phyloP scores from a whole-genome alignment of 768 basidiomycete species.

The Xerocomus spinulosus region DNA sequence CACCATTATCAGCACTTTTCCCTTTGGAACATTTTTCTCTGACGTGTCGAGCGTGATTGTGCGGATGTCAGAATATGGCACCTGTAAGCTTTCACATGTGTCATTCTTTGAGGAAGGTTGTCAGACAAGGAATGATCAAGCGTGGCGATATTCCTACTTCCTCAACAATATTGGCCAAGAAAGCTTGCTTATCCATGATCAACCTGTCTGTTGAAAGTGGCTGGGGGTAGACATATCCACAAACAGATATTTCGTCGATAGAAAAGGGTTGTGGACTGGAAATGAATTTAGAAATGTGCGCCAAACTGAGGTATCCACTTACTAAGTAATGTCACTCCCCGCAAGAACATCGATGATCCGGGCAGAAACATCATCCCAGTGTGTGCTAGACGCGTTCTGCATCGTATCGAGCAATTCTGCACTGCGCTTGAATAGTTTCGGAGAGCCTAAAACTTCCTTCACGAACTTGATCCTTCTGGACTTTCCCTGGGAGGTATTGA shows the following conservation, averaged over 20 bases:
- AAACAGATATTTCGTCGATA: constrained; percentile 36
- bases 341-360: constrained; percentile 49
- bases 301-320: constrained; percentile 18
- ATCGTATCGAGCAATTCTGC: constrained; percentile 38
- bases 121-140: constrained; percentile 1
- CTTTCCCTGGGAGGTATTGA: constrained; percentile 32
- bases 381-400: constrained; percentile 36
- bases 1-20: constrained; percentile 27
- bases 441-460: constrained; percentile 44
- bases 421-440: constrained; percentile 35
- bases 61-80: constrained; percentile 36
- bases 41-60: constrained; percentile 25
- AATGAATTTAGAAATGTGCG: neutral
- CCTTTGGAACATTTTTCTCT: constrained; percentile 14
- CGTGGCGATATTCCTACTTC: constrained; percentile 10
- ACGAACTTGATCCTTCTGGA: constrained; percentile 44
- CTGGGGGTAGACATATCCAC: constrained; percentile 32
- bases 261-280: constrained; percentile 59
- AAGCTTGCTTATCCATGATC: constrained; percentile 46
- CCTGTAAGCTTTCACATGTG: constrained; percentile 47
- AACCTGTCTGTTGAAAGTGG: constrained; percentile 41
- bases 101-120: constrained; percentile 37
- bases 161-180: constrained; percentile 45
- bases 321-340: constrained; percentile 45
- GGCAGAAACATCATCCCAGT: constrained; percentile 52